Percentiles rank a stretch among this genome's conserved stretches.
Conservation (phyloP, 768 basidiomycete species). For the Suillus subaureus region DNA sequence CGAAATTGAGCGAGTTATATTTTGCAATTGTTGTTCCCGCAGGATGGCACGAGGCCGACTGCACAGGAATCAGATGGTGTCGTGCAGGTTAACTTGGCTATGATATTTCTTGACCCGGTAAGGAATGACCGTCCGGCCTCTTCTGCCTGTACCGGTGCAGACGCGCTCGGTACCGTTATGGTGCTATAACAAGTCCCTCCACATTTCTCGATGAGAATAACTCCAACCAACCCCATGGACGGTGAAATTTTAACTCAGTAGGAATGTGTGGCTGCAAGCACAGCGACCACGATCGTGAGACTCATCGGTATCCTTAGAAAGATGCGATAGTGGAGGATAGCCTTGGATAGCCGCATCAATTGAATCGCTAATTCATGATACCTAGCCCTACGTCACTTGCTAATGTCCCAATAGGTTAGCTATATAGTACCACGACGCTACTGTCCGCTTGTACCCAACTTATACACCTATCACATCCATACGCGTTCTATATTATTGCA, state of each 20-base stretch:
- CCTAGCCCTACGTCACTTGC: not conserved
- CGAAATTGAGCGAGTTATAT: not conserved
- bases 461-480: not conserved
- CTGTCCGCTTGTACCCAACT: not conserved
- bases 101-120: conserved; percentile 1
- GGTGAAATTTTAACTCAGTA: not conserved
- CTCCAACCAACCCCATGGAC: not conserved
- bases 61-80: conserved; percentile 5
- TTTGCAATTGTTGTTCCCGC: conserved; percentile 6
- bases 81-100: not conserved
- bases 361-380: not conserved
- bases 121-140: conserved; percentile 6
- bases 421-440: not conserved
- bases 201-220: not conserved
- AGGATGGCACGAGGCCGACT: conserved; percentile 4
- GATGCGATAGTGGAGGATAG: not conserved
- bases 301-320: not conserved
- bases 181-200: not conserved
- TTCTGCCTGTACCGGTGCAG: not conserved
- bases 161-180: not conserved
- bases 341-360: not conserved
- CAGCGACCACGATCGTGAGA: not conserved
- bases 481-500: not conserved
- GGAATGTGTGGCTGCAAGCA: not conserved
- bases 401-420: not conserved